These are phyloP conservation scores for Aechmea fasciata DNA, from an alignment of 176 grass and related monocot species.

Conservation along the genomic window DNA sequence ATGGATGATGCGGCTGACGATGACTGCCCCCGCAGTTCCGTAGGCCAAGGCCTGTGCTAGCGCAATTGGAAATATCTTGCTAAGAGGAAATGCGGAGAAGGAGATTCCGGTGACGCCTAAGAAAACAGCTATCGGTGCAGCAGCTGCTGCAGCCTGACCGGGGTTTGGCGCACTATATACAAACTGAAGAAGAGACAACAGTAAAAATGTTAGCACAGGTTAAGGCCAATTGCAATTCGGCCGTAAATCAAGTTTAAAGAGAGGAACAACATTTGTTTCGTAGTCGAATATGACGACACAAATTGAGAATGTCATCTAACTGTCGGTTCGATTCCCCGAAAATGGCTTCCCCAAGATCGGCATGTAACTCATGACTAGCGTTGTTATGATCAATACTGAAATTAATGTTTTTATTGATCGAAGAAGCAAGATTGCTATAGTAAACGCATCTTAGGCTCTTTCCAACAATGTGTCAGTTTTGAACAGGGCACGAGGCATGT, in stretches of 20 bases:
- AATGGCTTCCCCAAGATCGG: no score
- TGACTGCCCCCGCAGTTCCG: conserved; percentile 65
- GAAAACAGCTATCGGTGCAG: conserved; percentile 91
- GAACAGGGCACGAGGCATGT: background rate
- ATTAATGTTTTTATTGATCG: no score
- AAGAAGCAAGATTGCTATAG: no score
- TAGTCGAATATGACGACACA: no score
- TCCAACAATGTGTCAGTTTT: background rate
- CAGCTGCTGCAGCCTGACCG: conserved; percentile 85
- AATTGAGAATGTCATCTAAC: no score
- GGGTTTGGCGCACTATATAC: conserved; percentile 96
- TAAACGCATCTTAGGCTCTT: background rate
- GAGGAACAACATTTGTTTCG: no score
- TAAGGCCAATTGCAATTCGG: background rate
- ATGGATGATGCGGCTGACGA: conserved; percentile 50
- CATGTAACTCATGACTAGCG: no score
- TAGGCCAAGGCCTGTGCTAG: conserved; percentile 67
- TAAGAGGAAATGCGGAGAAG: conserved; percentile 79
- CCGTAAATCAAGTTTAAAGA: no score
- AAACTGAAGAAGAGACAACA: conserved; percentile 52
- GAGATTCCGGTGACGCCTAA: conserved; percentile 78
- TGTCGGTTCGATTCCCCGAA: no score
- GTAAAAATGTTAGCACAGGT: conserved; percentile 4
- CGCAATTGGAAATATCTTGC: conserved; percentile 45
- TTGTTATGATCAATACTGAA: no score